These are phyloP conservation scores for Alternaria consortialis DNA, from an alignment of 2,329 filamentous ascomycete genomes.

Conservation along the genomic window DNA sequence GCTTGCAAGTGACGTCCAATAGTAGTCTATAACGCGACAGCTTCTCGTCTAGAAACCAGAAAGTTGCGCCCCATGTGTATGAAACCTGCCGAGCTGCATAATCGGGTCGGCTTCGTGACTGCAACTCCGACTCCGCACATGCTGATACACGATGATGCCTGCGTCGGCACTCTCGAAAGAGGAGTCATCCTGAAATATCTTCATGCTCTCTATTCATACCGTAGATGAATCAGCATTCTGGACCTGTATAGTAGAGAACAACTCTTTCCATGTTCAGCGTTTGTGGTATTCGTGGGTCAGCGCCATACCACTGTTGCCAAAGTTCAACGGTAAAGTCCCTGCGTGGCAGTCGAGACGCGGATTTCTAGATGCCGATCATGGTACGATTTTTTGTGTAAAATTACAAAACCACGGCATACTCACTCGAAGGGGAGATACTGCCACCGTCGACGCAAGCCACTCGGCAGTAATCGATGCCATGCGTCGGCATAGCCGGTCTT, in stretches of 20 bases:
- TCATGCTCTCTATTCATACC: background rate
- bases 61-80: constrained; percentile 2
- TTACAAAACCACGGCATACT: constrained; percentile 3
- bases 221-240: constrained; percentile 12
- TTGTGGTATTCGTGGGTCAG: background rate
- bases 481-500: constrained; percentile 10
- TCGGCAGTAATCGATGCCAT: constrained; percentile 8
- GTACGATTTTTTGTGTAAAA: constrained; percentile 2
- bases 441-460: constrained; percentile 17
- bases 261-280: background rate
- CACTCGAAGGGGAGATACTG: background rate
- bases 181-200: background rate
- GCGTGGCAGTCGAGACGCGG: constrained; percentile 12
- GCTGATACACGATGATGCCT: background rate
- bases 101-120: constrained; percentile 4
- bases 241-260: background rate
- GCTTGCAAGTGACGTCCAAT: constrained; percentile 10
- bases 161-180: background rate
- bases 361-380: constrained; percentile 6
- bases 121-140: constrained; percentile 5
- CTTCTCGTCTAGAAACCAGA: background rate
- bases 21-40: background rate
- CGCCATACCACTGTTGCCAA: background rate
- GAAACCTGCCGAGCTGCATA: background rate
- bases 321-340: constrained; percentile 4